A percentile compares a stretch with the other conserved stretches of the same genome.
Conservation (phyloP, 83 land plant genomes). For the Picea engelmannii region DNA sequence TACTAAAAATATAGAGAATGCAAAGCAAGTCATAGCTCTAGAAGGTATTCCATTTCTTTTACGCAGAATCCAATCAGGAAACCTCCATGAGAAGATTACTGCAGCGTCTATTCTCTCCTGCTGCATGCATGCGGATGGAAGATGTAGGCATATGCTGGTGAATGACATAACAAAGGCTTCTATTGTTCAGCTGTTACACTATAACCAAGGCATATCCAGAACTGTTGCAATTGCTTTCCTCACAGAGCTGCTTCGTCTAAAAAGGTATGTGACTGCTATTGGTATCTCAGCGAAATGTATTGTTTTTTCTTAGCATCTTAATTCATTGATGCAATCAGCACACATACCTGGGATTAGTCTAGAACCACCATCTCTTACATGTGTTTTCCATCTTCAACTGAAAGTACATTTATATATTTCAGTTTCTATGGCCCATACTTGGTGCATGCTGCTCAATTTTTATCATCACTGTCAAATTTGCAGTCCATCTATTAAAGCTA, state of each 20-base stretch:
- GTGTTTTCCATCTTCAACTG: no score
- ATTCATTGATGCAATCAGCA: not conserved
- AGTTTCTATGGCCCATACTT: not conserved
- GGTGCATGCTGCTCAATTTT: not conserved
- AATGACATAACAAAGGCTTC: slow-evolving; percentile 15
- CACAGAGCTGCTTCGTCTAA: slow-evolving; percentile 49
- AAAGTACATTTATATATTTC: not conserved
- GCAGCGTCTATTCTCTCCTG: slow-evolving; percentile 28
- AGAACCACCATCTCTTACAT: not conserved
- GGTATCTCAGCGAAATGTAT: not conserved
- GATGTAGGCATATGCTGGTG: slow-evolving; percentile 44
- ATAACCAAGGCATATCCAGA: slow-evolving; percentile 35
- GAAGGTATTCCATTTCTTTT: slow-evolving; percentile 41
- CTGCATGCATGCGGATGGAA: slow-evolving; percentile 62
- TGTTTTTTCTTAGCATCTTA: not conserved
- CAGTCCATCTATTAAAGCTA: not conserved
- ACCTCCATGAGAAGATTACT: slow-evolving; percentile 33
- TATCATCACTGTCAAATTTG: not conserved
- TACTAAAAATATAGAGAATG: slow-evolving; percentile 28
- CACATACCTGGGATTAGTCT: not conserved
- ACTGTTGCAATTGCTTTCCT: slow-evolving; percentile 38
- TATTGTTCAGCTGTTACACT: slow-evolving; percentile 46
- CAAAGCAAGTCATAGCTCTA: slow-evolving; percentile 41
- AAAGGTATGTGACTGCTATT: slow-evolving; percentile 35
- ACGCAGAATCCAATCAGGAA: slow-evolving; percentile 28